Evolutionary conservation across 1,139 yeast species (phyloP).

Genomic region (Debaryomyces robertsiae): DNA sequence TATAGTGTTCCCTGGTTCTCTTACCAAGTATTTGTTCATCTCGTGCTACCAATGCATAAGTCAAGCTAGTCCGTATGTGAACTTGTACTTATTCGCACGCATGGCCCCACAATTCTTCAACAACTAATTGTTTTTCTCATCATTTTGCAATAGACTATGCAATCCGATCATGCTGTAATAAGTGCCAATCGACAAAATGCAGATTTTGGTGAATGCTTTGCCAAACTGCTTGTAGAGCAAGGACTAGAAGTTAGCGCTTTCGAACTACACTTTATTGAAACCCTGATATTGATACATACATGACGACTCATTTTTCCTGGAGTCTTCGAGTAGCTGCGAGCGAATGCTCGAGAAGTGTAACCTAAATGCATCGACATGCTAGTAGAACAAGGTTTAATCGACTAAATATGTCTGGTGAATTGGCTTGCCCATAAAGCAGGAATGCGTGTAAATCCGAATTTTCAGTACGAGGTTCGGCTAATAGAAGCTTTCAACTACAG

Average conservation of each 20-base stretch:
- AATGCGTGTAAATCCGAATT: no score
- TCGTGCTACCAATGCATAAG: no score
- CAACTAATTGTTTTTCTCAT: slow-evolving; percentile 4
- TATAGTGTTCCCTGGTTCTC: no score
- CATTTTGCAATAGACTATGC: slow-evolving; percentile 11
- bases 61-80: no score
- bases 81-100: no score
- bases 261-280: not conserved
- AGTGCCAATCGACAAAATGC: slow-evolving; percentile 22
- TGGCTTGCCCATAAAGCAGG: no score
- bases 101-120: no score
- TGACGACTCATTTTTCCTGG: slow-evolving; percentile 18
- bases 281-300: slow-evolving; percentile 14
- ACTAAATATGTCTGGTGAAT: not conserved
- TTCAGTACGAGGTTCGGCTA: no score
- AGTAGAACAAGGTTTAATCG: not conserved
- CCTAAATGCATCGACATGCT: slow-evolving; percentile 2
- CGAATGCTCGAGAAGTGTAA: not conserved
- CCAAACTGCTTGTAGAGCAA: slow-evolving; percentile 23
- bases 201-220: slow-evolving; percentile 22
- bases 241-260: slow-evolving; percentile 15
- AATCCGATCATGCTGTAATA: slow-evolving; percentile 17
- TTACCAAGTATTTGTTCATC: no score
- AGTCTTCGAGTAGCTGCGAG: slow-evolving; percentile 8
- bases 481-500: no score